Conservation (phyloP, 345 rosid species). For the Gossypium rotundifolium region DNA sequence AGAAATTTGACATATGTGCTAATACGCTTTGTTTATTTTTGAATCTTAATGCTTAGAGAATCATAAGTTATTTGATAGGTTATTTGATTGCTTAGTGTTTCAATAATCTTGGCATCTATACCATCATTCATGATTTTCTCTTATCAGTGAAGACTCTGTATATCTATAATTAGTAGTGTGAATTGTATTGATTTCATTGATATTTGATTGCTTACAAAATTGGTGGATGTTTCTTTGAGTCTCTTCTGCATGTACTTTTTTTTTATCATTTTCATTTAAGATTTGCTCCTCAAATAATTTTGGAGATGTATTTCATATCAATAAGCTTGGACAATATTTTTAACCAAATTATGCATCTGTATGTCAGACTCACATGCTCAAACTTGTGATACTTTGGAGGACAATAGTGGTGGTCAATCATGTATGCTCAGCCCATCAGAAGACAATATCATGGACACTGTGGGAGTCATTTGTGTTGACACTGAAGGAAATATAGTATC, state of each 20-base stretch:
- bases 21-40: too few relatives aligned
- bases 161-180: background rate
- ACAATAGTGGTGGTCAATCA: slow-evolving; percentile 11
- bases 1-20: too few relatives aligned
- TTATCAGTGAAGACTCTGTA: background rate
- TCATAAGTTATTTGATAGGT: background rate
- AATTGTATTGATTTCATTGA: background rate
- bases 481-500: slow-evolving; percentile 71
- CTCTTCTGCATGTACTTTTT: background rate
- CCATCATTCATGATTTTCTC: background rate
- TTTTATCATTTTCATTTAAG: background rate
- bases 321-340: slow-evolving; percentile 5
- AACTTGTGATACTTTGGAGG: slow-evolving; percentile 14
- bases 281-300: background rate
- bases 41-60: too few relatives aligned
- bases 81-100: background rate
- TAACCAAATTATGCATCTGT: background rate
- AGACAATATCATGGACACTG: slow-evolving; percentile 70
- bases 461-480: slow-evolving; percentile 91
- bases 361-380: slow-evolving; percentile 21
- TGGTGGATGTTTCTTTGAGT: background rate
- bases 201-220: background rate
- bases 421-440: slow-evolving; percentile 27
- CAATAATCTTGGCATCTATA: background rate
- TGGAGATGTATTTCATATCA: background rate